Evolutionary conservation across 2,329 filamentous ascomycete species (phyloP), one percentile per base, ranked within the genome.

Genomic region (Aspergillus latus): DNA sequence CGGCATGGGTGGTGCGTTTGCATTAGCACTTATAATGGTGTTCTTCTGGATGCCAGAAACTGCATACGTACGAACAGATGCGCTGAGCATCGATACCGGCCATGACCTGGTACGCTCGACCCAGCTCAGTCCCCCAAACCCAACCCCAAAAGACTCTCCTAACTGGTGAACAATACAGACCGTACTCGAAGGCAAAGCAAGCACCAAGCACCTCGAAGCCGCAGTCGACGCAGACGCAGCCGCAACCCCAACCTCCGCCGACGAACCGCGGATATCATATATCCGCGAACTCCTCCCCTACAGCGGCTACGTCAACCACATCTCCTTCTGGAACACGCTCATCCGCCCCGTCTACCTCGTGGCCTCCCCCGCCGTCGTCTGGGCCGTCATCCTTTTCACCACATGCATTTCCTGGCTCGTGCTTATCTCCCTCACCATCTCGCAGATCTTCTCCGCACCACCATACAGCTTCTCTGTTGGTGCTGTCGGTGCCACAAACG

Each of bases 1-100:
- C 42, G 74, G 69, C 15, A 77, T 77, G 74, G 53, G 53, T 34
- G 53, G 47, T n/a, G 74, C 74, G 0, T 75, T 77, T 54, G 68
- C 66, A 5, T 28, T 77, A 5, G 63, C 72, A 5, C 56, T 75
- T 1, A 64, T 76, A 51, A 59, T 77, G 54, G 72, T 72, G 4
- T 68, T 77, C 49, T 69, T 78, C 58, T 77, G 73, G 65, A 76
- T 77, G 74, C 74, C 75, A 5, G 74, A 77, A 54, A 72, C 74
- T 0, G 73, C 74, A 1, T 77, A 68, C 58, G 59, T 63, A 32
- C 53, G 53, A 32, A 62, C 73, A 13, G 65, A 66, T n/a, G 64
- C 67, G 4, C 57, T 75, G 30, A 73, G 70, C 44, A 71, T 75
- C n/a, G 73, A 75, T 46, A 71, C 69, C 3, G 66, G 67, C 4